Base-by-base conservation (phyloP, 805 yeast genomes). In the Blastobotrys americana region DNA sequence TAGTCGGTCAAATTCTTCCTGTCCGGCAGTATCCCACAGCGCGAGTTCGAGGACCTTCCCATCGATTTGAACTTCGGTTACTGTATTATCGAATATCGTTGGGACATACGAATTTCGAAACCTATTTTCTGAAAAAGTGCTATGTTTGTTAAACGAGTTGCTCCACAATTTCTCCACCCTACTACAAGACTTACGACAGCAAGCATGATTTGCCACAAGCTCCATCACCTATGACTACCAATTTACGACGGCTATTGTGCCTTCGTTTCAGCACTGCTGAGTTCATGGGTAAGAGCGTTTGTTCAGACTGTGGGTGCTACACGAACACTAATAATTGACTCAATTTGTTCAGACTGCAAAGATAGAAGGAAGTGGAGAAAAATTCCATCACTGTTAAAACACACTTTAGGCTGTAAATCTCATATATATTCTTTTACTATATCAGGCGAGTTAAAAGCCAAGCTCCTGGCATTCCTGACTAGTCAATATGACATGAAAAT, bases 11-110 rank as follows among this genome's bases (percentile, higher is more conserved):
- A 82, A 83, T 59, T 82, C 89, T 61, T 84, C 90, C 62, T 83
- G 90, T 2, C 93, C 90, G 0, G 96, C 96, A 1, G 96, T 87
- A 60, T 87, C 96, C 96, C 96, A 87, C 18, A 87, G 66, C 1
- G 94, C 87, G 43, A 87, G 65, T 49, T 86, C 80, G 3, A 87
- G 93, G n/a, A 89, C 82, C 53, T 86, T 85, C 2, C 95, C 96
- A 57, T 88, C 96, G 15, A 87, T 89, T 47, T 95, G 69, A 61
- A 95, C 86, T 55, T 85, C 94, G 1, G 95, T 85, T 10, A 87
- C 95, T 60, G 86, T 86, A 61, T 87, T 86, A 56, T 87, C 96
- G 61, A 88, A 87, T 3, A 87, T 95, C 0, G 96, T 87, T 2
- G 96, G 96, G 53, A 83, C 81, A 55, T 85, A 81, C 4, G 72